Evolutionary conservation across 305 asterid genomes (phyloP), one percentile per base, ranked within the genome.

Genomic region (Rubia balearica): DNA sequence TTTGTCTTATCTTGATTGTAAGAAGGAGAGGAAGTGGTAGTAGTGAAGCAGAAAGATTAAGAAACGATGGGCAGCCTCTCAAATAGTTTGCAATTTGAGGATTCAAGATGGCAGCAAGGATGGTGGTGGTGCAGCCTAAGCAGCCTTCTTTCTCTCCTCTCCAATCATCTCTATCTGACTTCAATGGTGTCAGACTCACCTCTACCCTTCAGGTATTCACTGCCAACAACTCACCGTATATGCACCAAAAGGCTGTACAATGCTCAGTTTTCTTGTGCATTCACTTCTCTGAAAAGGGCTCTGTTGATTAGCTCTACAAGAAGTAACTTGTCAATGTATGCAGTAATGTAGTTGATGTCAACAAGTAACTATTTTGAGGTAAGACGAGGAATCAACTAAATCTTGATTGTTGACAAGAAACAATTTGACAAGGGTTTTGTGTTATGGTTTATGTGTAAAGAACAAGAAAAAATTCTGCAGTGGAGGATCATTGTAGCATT

Each of bases 81-180:
- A 81, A 42, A 49, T 16, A 17, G n/a, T 48, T 61, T 65, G 53
- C 42, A 57, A 0, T 67, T 49, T 16, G 71, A 65, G 4, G 46
- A 42, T 72, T 67, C 74, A 71, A 30, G 75, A 88, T 89, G 96
- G 88, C 93, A 16, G 88, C 91, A 16, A 79, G 85, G 45, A 53
- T 85, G 86, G 89, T 80, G 80, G 90, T 80, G 64, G 83, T 90
- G 80, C 98, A 90, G 65, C 86, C 79, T 81, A 90, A 81, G 76
- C 96, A 83, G 65, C 90, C 90, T 75, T 82, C 94, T 73, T 80
- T 87, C 75, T 67, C 83, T 75, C 56, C 79, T 68, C 80, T 87
- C 67, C 88, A 88, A 9, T 88, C 96, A 7, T 85, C 92, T 8
- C 83, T 82, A 83, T 93, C 96, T 49, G 92, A 89, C 78, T 90